Evolutionary conservation across 768 basidiomycete species (phyloP).

Genomic region (Calocera viscosa): DNA sequence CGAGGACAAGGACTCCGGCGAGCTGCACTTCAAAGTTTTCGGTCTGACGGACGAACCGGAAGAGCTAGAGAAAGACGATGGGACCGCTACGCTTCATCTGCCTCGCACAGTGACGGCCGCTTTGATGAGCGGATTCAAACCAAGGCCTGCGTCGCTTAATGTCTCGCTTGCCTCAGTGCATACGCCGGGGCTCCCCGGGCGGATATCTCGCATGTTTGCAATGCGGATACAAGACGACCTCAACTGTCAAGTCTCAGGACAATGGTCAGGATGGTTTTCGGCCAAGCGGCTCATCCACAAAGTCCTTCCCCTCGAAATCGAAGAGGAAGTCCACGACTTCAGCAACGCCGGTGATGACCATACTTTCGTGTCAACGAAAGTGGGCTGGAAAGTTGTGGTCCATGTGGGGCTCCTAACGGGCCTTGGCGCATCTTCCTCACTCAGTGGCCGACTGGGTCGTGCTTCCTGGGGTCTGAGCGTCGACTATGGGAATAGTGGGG

Average conservation of each 20-base stretch:
- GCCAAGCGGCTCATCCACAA: background rate
- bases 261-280: background rate
- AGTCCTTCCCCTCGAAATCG: background rate
- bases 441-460: background rate
- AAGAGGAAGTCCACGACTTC: background rate
- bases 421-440: background rate
- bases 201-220: no score
- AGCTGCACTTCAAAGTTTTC: no score
- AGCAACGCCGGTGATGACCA: background rate
- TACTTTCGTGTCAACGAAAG: background rate
- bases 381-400: background rate
- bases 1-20: no score
- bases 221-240: background rate
- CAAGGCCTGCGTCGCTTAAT: no score
- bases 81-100: no score
- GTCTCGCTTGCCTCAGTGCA: no score
- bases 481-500: background rate
- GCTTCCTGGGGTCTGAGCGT: background rate
- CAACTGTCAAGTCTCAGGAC: background rate
- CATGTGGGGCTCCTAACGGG: background rate
- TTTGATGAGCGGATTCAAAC: no score
- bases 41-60: no score
- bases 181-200: no score
- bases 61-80: no score
- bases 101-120: no score